Evolutionary conservation across 768 basidiomycete species (phyloP), one percentile per base, ranked within the genome.

Genomic region (Phylloporus sp.): DNA sequence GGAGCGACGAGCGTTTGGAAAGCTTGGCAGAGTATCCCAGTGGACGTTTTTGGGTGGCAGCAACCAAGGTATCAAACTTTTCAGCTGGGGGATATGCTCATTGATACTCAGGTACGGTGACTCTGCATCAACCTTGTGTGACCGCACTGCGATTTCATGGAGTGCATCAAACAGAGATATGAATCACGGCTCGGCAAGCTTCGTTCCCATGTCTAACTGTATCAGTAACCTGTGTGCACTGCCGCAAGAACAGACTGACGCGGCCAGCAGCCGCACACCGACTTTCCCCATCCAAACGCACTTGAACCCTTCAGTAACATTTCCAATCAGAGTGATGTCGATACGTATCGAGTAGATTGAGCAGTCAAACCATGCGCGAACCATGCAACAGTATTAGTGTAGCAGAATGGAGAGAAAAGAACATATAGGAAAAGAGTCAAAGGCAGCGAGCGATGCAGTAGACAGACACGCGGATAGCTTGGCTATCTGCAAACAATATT

Each of bases 341-440:
- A 46, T 55, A 52, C 44, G 55, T 58, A 55, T 52, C n/a, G 46
- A 22, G 49, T 57, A 62, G 57, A 63, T 63, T 48, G 52, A 57
- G 61, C 49, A 62, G 47, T 42, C 46, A 50, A 46, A 46, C 50
- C 46, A 53, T 52, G 50, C 49, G 44, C 18, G 42, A 50, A 59
- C 43, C 40, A 58, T 61, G 59, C 57, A 48, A 60, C 52, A 48
- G 44, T 34, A 54, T 56, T 53, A 56, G 49, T 43, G 35, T 56
- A 46, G 48, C 48, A 51, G 52, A 41, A 35, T 23, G 36, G 39
- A 26, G 14, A 34, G 32, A 38, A 6, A 32, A 20, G 24, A 36
- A 20, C 26, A 24, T 10, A 32, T 5, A 28, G 13, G 5, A 41
- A 24, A 32, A n/a, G 43, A 15, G n/a, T 21, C 15, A 18, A 5